phyloP scores from a whole-genome alignment of 805 yeast species.

The Nakazawaea wickerhamii region DNA sequence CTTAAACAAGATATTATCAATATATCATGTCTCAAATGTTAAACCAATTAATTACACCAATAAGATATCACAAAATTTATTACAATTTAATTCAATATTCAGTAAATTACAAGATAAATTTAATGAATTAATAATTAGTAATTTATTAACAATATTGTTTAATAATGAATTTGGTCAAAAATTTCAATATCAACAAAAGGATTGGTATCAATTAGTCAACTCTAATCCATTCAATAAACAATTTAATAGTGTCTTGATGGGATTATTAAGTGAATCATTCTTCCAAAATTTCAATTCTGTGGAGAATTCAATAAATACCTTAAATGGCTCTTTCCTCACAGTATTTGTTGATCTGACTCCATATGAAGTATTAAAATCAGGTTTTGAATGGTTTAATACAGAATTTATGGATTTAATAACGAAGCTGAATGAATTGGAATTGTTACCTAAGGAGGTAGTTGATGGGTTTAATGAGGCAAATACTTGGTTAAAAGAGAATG shows the following conservation, averaged over 20 bases:
- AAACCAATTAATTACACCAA: slow-evolving; percentile 56
- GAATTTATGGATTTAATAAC: slow-evolving; percentile 4
- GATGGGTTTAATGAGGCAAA: slow-evolving; percentile 4
- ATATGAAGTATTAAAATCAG: slow-evolving; percentile 1
- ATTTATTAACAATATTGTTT: slow-evolving; percentile 43
- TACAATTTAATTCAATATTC: slow-evolving; percentile 62
- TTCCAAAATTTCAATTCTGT: slow-evolving; percentile 21
- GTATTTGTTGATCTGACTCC: slow-evolving; percentile 3
- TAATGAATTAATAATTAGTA: slow-evolving; percentile 51
- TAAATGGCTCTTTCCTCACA: neutral
- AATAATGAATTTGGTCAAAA: slow-evolving; percentile 55
- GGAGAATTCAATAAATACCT: neutral
- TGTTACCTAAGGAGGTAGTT: neutral
- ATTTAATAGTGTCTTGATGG: slow-evolving; percentile 58
- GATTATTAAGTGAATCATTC: slow-evolving; percentile 51
- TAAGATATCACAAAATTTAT: slow-evolving; percentile 61
- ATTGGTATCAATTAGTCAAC: slow-evolving; percentile 55
- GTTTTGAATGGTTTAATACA: slow-evolving; percentile 6
- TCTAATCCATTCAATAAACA: slow-evolving; percentile 56
- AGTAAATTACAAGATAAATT: slow-evolving; percentile 44
- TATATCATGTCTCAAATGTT: slow-evolving; percentile 41
- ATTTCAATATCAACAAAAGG: slow-evolving; percentile 33
- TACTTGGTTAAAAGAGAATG: slow-evolving; percentile 5
- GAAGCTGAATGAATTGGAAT: neutral
- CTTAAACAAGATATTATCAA: slow-evolving; percentile 38